Base-by-base conservation (phyloP, 2,329 filamentous ascomycete genomes). In the Fusarium cyanostomum region DNA sequence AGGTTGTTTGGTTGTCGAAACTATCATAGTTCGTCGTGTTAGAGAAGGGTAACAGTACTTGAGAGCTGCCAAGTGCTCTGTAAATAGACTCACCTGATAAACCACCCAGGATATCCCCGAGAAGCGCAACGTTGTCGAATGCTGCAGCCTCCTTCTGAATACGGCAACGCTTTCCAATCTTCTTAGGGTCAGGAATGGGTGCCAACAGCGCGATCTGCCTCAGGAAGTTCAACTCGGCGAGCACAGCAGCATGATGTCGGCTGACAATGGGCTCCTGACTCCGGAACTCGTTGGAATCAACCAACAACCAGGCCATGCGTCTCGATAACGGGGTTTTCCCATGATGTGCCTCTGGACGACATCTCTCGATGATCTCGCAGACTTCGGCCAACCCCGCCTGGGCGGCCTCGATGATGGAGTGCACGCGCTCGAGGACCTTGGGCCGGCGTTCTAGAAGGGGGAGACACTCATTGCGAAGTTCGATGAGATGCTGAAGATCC, bases 401-500 rank as follows among this genome's bases (percentile, higher is more conserved):
- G 3, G 74, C 73, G 0, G 68, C 58, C 12, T 68, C 62, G 24
- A 76, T 75, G 50, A 75, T 71, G 27, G 30, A 48, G 49, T 73
- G 67, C 11, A 74, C 64, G 4, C 72, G 71, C 2, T 62, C 45
- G n/a, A 76, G 66, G 11, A 73, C 65, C 15, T 51, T 52, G 10
- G 70, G 67, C 1, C 67, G 66, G 5, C 58, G 58, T 15, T 68
- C 42, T 1, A 75, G 65, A 4, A 74, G 59, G 4, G 52, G 34
- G 3, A 75, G 59, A 18, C 68, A 69, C 24, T 72, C 61, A 15
- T 72, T 68, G 3, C 74, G 71, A 1, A 76, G 54, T n/a, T 70
- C 66, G 33, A 76, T 74, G 15, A 75, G 67, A n/a, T 73, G 69
- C 26, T 75, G 71, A 6, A 75, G 66, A 42, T 76, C 74, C 7